Evolutionary conservation across 257 asterid species (phyloP), one percentile per base, ranked within the genome.

Genomic region (Henckelia pumila): DNA sequence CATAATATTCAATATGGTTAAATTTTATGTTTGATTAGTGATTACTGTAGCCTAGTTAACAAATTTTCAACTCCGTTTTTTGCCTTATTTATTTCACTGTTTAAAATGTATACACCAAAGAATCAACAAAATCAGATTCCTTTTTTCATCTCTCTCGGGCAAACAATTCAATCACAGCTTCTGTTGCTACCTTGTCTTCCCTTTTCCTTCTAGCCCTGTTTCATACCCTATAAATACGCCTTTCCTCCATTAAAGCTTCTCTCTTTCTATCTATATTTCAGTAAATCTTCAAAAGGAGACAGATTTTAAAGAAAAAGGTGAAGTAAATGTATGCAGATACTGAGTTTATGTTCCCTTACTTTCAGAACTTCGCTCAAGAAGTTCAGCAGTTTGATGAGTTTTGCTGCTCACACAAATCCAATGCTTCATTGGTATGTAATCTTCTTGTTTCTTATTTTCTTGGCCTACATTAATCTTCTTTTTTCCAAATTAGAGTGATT

Each of bases 301-400:
- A 47, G 16, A 11, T 30, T 19, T 22, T n/a, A 20, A 63, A 28
- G 69, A 63, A 47, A 61, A 9, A 47, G 69, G 69, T 8, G 56
- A 76, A 63, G 23, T 69, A 59, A 86, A 88, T 91, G 98, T 89
- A 83, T 81, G 88, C 96, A 8, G 93, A 85, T 69, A 80, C 88
- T 22, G 95, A 81, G 76, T 65, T 82, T 70, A 79, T 78, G 85
- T 82, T 68, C 64, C 91, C 95, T 28, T 91, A 86, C 64, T 84
- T 80, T 73, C 91, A 86, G 24, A 80, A 64, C 76, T 81, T 79
- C 80, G 47, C 87, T 67, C 91, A 78, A 63, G 87, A 84, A 74
- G 32, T 77, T 75, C 97, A 85, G 69, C 91, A 79, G 9, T 66
- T 79, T 74, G 90, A 86, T 26, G 96, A 82, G 3, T 82, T 82